A percentile compares a stretch with the other conserved stretches of the same genome.
phyloP scores from a whole-genome alignment of 1,284 basidiomycete species.

The Sporisorium exsertum region DNA sequence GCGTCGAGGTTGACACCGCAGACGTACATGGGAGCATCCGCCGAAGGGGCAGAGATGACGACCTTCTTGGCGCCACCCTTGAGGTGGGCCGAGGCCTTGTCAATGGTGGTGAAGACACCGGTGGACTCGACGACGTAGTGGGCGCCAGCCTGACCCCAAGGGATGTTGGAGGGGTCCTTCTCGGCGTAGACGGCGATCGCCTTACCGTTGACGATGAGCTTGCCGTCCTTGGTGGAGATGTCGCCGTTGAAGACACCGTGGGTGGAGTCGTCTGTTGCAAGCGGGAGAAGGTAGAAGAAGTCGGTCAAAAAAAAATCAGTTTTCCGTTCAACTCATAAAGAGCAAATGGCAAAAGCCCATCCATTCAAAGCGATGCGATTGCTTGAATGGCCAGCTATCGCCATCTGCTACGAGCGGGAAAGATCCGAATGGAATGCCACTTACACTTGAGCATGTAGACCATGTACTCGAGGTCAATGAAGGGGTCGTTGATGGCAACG shows the following conservation, averaged over 20 bases:
- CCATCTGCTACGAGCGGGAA: neutral
- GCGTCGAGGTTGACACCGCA: slow-evolving; percentile 92
- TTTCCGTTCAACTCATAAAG: neutral
- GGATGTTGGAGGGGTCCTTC: slow-evolving; percentile 87
- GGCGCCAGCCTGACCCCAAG: slow-evolving; percentile 84
- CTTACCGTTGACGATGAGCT: slow-evolving; percentile 88
- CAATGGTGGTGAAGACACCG: slow-evolving; percentile 96
- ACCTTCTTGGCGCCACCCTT: slow-evolving; percentile 99
- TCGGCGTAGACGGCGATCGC: slow-evolving; percentile 82
- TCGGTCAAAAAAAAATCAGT: neutral
- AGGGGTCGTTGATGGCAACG: slow-evolving; percentile 75
- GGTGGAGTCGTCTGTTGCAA: slow-evolving; percentile 80
- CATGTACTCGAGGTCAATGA: slow-evolving; percentile 84
- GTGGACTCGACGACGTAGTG: slow-evolving; percentile 98
- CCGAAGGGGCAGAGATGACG: slow-evolving; percentile 97
- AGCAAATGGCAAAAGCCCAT: no score
- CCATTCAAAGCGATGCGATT: no score
- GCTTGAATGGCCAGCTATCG: neutral
- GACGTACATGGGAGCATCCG: slow-evolving; percentile 92
- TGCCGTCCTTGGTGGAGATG: slow-evolving; percentile 85
- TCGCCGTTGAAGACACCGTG: slow-evolving; percentile 94
- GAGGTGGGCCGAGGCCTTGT: slow-evolving; percentile 90
- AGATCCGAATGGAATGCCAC: neutral
- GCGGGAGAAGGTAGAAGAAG: neutral
- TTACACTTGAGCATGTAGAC: slow-evolving; percentile 91